Base-by-base conservation (phyloP, 2,329 filamentous ascomycete genomes). In the Talaromyces piceae region DNA sequence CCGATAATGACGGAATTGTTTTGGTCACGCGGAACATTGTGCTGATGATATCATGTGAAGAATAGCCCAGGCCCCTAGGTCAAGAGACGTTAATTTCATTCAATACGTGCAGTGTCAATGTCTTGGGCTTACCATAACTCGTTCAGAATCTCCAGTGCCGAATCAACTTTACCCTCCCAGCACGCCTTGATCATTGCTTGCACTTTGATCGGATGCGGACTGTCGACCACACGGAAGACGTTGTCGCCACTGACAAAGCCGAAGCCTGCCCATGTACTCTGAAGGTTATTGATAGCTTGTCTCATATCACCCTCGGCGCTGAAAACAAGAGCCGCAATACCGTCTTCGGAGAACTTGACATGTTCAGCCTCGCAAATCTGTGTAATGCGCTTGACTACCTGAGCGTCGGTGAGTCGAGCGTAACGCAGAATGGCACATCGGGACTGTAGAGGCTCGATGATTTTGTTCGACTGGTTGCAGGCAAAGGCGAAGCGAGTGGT, bases 21-120 rank as follows among this genome's bases (percentile, higher is more conserved):
- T 97, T 98, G 43, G 93, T 97, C 54, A 98, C 93, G 64, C 86
- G 85, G 77, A 98, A 97, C 93, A 98, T 98, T 55, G 91, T 98
- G 72, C 87, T 94, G 69, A 98, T 94, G 61, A 98, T 95, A 69
- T 98, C 93, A 73, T 98, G 91, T 61, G 89, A 94, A n/a, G 89
- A 95, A 73, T 98, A 98, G 12, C 93, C 93, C 54, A 97, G 74
- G 54, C 86, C 83, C 79, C 77, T 79, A 59, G 26, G 49, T 2
- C n/a, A 18, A 16, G 47, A 44, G 22, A 43, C 41, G 50, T 56
- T 5, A 51, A 22, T 12, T 26, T 44, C 4, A 50, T 49, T 33
- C 45, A 37, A n/a, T 7, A 30, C 31, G 12, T 23, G 16, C 16
- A 16, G 45, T 2, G 13, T 3, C n/a, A 6, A 3, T 13, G 0